phyloP scores from a whole-genome alignment of 345 rosid genomes.

The Excoecaria agallocha region DNA sequence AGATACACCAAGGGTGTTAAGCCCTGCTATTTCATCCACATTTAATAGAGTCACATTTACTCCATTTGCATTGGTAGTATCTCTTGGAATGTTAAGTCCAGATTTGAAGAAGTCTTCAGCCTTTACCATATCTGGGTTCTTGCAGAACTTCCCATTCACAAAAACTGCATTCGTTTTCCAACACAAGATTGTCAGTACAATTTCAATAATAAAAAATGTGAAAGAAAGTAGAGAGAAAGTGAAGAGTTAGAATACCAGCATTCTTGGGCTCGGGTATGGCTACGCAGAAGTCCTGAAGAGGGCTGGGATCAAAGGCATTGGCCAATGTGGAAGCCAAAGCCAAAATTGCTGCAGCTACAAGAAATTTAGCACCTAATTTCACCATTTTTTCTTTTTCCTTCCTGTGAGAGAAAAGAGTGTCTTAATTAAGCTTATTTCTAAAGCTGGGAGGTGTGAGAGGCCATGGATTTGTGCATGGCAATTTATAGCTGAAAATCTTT shows the following conservation, averaged over 20 bases:
- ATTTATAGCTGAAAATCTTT: neutral
- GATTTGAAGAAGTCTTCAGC: constrained; percentile 14
- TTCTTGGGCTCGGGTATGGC: constrained; percentile 2
- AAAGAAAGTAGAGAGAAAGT: neutral
- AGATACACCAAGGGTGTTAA: constrained; percentile 19
- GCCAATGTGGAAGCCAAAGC: constrained; percentile 8
- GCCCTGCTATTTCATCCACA: constrained; percentile 15
- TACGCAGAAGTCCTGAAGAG: constrained; percentile 23
- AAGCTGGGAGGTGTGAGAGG: neutral
- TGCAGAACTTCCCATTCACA: constrained; percentile 25
- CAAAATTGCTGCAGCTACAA: neutral
- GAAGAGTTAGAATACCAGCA: constrained; percentile 1
- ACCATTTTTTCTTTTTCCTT: neutral
- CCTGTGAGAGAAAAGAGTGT: neutral
- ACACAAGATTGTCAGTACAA: neutral
- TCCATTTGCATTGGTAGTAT: neutral
- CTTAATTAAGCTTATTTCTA: neutral
- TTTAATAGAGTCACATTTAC: constrained; percentile 3
- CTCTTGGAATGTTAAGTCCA: constrained; percentile 14
- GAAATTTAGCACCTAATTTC: neutral
- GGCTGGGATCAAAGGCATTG: constrained; percentile 18
- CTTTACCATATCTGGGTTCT: neutral
- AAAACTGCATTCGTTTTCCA: constrained; percentile 2
- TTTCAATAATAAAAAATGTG: neutral
- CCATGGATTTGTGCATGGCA: neutral